phyloP scores from a whole-genome alignment of 2,329 filamentous ascomycete genomes.

The Diaporthe helianthi region DNA sequence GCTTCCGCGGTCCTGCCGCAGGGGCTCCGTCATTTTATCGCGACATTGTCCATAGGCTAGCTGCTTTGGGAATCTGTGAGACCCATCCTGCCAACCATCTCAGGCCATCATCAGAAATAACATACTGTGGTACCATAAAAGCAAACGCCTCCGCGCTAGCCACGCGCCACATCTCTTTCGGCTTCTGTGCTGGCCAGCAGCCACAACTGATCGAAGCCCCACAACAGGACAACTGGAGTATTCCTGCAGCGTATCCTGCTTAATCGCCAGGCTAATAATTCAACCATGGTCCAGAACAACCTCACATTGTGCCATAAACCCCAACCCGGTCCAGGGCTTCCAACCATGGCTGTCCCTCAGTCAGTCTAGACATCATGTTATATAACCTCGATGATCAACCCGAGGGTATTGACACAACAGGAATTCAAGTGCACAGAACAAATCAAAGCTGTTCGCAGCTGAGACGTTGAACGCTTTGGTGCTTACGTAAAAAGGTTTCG shows the following conservation, averaged over 20 bases:
- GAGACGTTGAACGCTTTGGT: too few species aligned
- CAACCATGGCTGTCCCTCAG: background rate
- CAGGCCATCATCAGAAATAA: conserved; percentile 5
- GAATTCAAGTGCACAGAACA: too few species aligned
- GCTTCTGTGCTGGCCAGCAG: background rate
- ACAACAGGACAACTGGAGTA: background rate
- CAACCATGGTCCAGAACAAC: background rate
- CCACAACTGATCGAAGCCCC: background rate
- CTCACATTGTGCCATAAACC: background rate
- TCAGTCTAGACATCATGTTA: background rate
- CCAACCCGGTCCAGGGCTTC: background rate
- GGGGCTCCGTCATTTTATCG: conserved; percentile 14
- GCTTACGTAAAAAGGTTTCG: too few species aligned
- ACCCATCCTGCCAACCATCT: background rate
- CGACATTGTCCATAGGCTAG: background rate
- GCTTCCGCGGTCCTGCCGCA: conserved; percentile 30
- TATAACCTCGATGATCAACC: background rate
- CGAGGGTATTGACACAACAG: background rate
- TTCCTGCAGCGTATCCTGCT: background rate
- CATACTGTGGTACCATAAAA: too few species aligned
- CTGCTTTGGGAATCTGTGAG: conserved; percentile 10
- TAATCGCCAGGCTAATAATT: background rate
- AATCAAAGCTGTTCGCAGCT: too few species aligned
- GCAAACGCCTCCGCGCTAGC: conserved; percentile 1
- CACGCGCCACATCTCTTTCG: conserved; percentile 5